Percentiles rank a stretch among this genome's conserved stretches.
These are phyloP conservation scores for Epichloe hybrida DNA, from an alignment of 2,329 filamentous ascomycete genomes.

Conservation along the genomic window DNA sequence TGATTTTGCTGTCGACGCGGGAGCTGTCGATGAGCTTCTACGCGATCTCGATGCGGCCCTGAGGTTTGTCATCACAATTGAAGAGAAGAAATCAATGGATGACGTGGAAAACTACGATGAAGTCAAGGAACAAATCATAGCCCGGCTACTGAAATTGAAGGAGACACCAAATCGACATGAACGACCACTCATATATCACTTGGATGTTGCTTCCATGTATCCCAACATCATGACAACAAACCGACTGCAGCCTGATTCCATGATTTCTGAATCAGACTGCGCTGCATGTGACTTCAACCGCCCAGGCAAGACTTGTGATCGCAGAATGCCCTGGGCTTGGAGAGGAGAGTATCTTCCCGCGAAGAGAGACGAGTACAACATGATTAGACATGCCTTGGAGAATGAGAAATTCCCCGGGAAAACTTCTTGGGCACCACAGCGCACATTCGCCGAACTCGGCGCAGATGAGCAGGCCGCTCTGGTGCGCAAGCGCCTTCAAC, in stretches of 20 bases:
- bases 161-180: slow-evolving; percentile 75
- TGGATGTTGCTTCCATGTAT: slow-evolving; percentile 99
- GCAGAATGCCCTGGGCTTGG: slow-evolving; percentile 93
- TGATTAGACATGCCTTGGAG: slow-evolving; percentile 84
- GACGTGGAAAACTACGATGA: slow-evolving; percentile 74
- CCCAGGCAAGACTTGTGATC: slow-evolving; percentile 92
- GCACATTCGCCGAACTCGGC: slow-evolving; percentile 69
- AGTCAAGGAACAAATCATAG: slow-evolving; percentile 69
- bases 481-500: slow-evolving; percentile 74
- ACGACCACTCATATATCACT: slow-evolving; percentile 84
- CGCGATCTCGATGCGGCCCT: slow-evolving; percentile 77
- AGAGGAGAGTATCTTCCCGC: slow-evolving; percentile 93
- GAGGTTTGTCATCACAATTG: slow-evolving; percentile 72
- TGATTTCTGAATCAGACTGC: slow-evolving; percentile 93
- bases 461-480: slow-evolving; percentile 69
- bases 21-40: slow-evolving; percentile 79
- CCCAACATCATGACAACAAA: slow-evolving; percentile 99
- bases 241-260: slow-evolving; percentile 92
- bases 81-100: slow-evolving; percentile 70
- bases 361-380: slow-evolving; percentile 97
- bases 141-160: slow-evolving; percentile 58
- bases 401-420: slow-evolving; percentile 87
- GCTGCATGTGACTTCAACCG: slow-evolving; percentile 97
- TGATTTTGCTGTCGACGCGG: slow-evolving; percentile 81
- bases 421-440: slow-evolving; percentile 51